These are phyloP conservation scores for Hypoxylon sp. DNA, from an alignment of 2,329 filamentous ascomycete genomes.

Conservation along the genomic window DNA sequence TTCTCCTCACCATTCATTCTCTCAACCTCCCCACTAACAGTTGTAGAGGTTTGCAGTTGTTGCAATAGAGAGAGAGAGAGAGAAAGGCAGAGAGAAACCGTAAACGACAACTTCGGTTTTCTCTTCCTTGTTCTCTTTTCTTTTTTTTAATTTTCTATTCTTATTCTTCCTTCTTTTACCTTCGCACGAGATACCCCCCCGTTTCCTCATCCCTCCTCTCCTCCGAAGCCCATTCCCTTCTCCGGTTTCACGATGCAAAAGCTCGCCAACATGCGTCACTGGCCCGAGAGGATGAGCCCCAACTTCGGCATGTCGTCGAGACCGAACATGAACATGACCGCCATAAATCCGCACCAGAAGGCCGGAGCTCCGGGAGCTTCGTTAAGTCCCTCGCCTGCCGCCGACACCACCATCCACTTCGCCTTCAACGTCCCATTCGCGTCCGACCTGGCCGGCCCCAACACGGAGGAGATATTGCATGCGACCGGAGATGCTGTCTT, in stretches of 20 bases:
- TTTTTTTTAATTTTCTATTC: constrained; percentile 49
- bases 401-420: constrained; percentile 87
- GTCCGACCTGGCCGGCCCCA: constrained; percentile 90
- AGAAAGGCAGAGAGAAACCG: constrained; percentile 49
- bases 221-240: constrained; percentile 42
- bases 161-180: constrained; percentile 45
- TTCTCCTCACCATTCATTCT: constrained; percentile 50
- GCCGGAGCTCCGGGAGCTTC: constrained; percentile 66
- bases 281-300: constrained; percentile 78
- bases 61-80: constrained; percentile 45
- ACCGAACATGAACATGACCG: constrained; percentile 69
- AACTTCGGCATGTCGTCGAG: constrained; percentile 74
- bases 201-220: constrained; percentile 42
- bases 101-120: constrained; percentile 46
- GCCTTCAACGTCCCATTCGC: constrained; percentile 98
- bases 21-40: constrained; percentile 48
- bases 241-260: constrained; percentile 73
- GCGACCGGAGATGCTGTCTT: constrained; percentile 89
- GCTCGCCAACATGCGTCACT: constrained; percentile 79
- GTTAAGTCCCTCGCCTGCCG: constrained; percentile 77
- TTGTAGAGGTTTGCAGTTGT: constrained; percentile 48
- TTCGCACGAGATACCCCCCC: constrained; percentile 45
- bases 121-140: constrained; percentile 51
- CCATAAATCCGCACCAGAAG: constrained; percentile 72
- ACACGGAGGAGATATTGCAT: constrained; percentile 94